Evolutionary conservation across 1,139 yeast genomes (phyloP), one percentile per base, ranked within the genome.

Genomic region (Suhomyces kunorum): DNA sequence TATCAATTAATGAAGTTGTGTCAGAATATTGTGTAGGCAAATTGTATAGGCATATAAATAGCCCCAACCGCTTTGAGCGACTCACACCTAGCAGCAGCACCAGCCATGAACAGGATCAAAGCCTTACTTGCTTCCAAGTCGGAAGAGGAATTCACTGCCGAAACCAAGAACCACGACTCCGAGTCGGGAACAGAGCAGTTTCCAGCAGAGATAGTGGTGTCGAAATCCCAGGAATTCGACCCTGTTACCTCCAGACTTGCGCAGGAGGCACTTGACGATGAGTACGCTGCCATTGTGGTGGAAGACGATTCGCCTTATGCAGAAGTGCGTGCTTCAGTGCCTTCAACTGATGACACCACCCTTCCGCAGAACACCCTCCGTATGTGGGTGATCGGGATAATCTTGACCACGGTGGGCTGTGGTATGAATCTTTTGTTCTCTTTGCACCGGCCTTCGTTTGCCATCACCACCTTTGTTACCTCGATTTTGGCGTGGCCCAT

Each of bases 251-350:
- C 71, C n/a, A 24, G 34, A 16, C 33, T 51, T 27, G 34, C 24
- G 5, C 27, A 41, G 18, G 50, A 49, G 8, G 44, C 53, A 25
- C 61, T 60, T 19, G 59, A 55, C 22, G 78, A 71, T 48, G 76
- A 68, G 12, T 72, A 72, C 53, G 71, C 80, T 35, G 72, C 68
- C 42, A 53, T 68, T 26, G 50, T 50, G 13, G 72, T 68, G 22
- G 74, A 68, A 51, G 74, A 78, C 50, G 83, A 81, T 54, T 78
- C 83, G 13, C 83, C 85, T 6, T 80, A 78, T 55, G 80, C 86
- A 0, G 87, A 82, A 55, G 88, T 82, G 28, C 71, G 87, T 53
- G 85, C 86, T 6, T 74, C 86, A 5, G 86, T 82, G 25, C 84
- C 86, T 3, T 72, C 81, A 28, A 63, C 69, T 17, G 87, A 81